phyloP scores from a whole-genome alignment of 768 basidiomycete species.

The Cyclocybe cylindracea region DNA sequence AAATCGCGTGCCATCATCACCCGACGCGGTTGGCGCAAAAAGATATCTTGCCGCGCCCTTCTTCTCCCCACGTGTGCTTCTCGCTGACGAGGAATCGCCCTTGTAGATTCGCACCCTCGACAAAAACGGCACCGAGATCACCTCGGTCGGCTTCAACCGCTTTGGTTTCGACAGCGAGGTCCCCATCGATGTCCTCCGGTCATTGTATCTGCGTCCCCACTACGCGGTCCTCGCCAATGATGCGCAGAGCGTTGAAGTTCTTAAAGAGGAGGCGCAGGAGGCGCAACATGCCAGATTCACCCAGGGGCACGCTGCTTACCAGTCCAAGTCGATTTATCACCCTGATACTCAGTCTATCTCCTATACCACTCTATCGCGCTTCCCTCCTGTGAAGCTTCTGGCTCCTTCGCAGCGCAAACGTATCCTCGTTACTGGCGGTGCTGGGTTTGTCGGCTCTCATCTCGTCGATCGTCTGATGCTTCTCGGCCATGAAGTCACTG shows the following conservation, averaged over 20 bases:
- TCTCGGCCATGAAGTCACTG: slow-evolving; percentile 96
- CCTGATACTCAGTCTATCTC: slow-evolving; percentile 81
- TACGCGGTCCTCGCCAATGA: slow-evolving; percentile 54
- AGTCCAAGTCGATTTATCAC: slow-evolving; percentile 86
- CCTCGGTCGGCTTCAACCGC: slow-evolving; percentile 76
- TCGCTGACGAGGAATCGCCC: slow-evolving; percentile 16
- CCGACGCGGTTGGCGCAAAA: slow-evolving; percentile 10
- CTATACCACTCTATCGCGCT: slow-evolving; percentile 89
- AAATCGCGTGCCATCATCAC: background rate
- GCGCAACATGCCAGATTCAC: slow-evolving; percentile 55
- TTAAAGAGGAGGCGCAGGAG: slow-evolving; percentile 42
- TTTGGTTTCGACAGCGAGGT: slow-evolving; percentile 93
- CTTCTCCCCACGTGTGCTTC: slow-evolving; percentile 6
- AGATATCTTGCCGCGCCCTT: slow-evolving; percentile 3
- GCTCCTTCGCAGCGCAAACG: slow-evolving; percentile 79
- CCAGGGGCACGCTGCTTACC: slow-evolving; percentile 52
- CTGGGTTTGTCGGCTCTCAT: slow-evolving; percentile 99
- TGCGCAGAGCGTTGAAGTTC: slow-evolving; percentile 28
- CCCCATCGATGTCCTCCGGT: slow-evolving; percentile 74
- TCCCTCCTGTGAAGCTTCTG: slow-evolving; percentile 90
- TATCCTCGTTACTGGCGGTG: slow-evolving; percentile 93
- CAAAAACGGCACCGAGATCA: slow-evolving; percentile 75
- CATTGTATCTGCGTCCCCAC: slow-evolving; percentile 86
- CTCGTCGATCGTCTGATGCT: slow-evolving; percentile 97
- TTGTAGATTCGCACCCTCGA: slow-evolving; percentile 65